Evolutionary conservation across 1,284 basidiomycete genomes (phyloP).

Genomic region (Moesziomyces parantarcticus): DNA sequence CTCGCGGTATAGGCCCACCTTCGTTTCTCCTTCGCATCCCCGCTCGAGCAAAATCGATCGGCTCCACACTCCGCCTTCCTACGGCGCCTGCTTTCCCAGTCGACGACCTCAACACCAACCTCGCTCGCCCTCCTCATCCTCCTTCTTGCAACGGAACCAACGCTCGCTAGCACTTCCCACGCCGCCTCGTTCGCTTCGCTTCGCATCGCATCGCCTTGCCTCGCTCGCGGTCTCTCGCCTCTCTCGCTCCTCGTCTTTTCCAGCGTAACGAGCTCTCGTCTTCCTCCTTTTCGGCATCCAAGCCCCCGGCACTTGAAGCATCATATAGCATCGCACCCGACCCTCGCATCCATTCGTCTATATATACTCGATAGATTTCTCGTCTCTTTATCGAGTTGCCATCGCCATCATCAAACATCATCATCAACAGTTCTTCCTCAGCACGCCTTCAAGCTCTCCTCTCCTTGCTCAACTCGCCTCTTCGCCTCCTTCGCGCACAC

Average conservation of each 20-base stretch:
- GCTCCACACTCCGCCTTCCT: background rate
- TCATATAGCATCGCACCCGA: conserved; percentile 5
- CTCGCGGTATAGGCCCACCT: conserved; percentile 6
- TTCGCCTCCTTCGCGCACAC: background rate
- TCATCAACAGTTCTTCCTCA: background rate
- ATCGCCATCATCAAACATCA: background rate
- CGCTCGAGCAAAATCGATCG: background rate
- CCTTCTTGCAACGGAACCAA: conserved; percentile 9
- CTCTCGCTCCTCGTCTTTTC: conserved; percentile 1
- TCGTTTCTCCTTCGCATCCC: conserved; percentile 12
- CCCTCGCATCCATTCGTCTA: conserved; percentile 8
- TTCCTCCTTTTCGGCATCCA: background rate
- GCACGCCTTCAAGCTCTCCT: background rate
- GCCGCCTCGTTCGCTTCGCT: too few species aligned
- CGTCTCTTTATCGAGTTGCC: background rate
- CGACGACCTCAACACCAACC: background rate
- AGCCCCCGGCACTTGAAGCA: conserved; percentile 1
- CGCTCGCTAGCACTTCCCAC: background rate
- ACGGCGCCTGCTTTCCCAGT: background rate
- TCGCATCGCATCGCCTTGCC: background rate
- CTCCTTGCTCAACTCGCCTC: conserved; percentile 2
- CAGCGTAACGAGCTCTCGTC: background rate
- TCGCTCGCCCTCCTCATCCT: background rate
- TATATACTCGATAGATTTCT: conserved; percentile 19
- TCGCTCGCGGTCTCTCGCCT: background rate